Evolutionary conservation across 176 grass and related monocot genomes (phyloP), one percentile per base, ranked within the genome.

Genomic region (Cenchrus fungigraminus): DNA sequence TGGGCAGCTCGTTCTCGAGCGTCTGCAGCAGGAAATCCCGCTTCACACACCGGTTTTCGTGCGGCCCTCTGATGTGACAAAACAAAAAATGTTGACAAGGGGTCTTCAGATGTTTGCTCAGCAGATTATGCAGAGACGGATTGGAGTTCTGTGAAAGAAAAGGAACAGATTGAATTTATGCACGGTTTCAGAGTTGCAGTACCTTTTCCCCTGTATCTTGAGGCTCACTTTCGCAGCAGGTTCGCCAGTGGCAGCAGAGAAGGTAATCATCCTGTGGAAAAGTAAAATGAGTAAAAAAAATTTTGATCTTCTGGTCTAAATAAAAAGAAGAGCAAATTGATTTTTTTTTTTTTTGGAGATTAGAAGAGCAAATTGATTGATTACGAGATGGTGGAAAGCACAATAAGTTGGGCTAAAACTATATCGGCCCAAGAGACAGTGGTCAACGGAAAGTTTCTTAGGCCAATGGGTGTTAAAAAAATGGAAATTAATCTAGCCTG

Each of bases 21-120:
- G 88, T 87, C 81, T 95, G 86, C 12, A 92, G 44, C 10, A 98
- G 62, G 57, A 90, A 91, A 68, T 94, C 88, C 14, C 96, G 92
- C 77, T 79, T 87, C 80, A 95, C 83, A 57, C 74, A 82, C 17
- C 93, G 89, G 6, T 87, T 60, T 55, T 98, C 96, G 69, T 88
- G 82, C 14, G 90, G 83, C 1, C 80, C 92, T 9, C 92, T 97
- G 57, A 13, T 12, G 34, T 13, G 12, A 22, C 32, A 5, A 69
- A n/a, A n/a, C 5, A 9, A 4, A 17, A n/a, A 40, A 4, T 40
- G 37, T 40, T 53, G 10, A 7, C 5, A 86, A 17, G 32, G 6
- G 6, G 16, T n/a, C 34, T 20, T 61, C 55, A 67, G 73, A 45
- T 9, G 2, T 22, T 50, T 63, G 28, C 1, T 34, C 29, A 8